Base-by-base conservation (phyloP, 495 filamentous ascomycete species). In the Choiromyces venosus region DNA sequence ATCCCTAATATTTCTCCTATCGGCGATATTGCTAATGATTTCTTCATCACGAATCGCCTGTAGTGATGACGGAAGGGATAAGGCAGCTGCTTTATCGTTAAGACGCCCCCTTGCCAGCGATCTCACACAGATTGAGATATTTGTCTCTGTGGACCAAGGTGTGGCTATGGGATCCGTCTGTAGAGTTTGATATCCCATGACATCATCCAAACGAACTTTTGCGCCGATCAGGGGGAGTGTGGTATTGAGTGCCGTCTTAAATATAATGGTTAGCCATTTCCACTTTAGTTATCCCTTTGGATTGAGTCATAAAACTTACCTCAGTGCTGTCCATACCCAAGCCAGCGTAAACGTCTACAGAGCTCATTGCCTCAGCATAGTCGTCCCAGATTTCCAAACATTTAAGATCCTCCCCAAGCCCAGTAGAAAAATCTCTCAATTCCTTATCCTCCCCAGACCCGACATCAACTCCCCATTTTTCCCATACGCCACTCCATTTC, bases 381-480 rank as follows among this genome's bases (percentile, higher is more conserved):
- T 81, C 74, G 66, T 78, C 75, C 38, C 76, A 81, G 29, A 81
- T 71, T 3, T 56, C 71, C 33, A 83, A 67, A 14, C 65, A 33
- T 33, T 18, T 25, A 12, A 61, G 52, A 33, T 18, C 25, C 52
- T 61, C 16, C 52, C 52, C 52, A 33, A 61, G 25, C 52, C 52
- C 25, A 61, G 52, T 16, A 61, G 52, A 61, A 29, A 61, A 33
- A 61, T 52, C 64, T 76, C 65, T 39, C 82, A 68, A 29, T 67
- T 71, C 64, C 40, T 35, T 35, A 83, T 79, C 38, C 76, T 73
- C 67, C 37, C 86, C 83, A 16, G 52, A 61, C 16, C 83, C 84
- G 8, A 84, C 71, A 76, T 88, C 88, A 65, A 89, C 66, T 39
- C 82, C 82, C 89, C 89, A 92, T 18, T 83, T 82, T 25, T 87